These are phyloP conservation scores for Pseudocercospora crystallina DNA, from an alignment of 2,329 filamentous ascomycete species.

Conservation along the genomic window DNA sequence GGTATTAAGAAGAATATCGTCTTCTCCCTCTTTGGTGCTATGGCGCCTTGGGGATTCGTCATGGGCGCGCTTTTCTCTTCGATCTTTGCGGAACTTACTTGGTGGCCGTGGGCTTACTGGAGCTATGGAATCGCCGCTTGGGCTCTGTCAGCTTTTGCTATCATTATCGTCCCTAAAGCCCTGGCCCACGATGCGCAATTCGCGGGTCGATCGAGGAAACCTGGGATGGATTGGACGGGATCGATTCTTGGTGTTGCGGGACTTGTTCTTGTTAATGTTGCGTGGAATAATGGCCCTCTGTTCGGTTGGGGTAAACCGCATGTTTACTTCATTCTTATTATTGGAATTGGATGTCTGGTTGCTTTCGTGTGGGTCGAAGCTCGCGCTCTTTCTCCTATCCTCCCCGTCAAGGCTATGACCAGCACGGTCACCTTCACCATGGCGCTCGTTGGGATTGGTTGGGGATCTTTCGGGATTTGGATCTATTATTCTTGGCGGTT, in stretches of 20 bases:
- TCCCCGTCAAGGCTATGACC: constrained; percentile 30
- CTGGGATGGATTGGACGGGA: constrained; percentile 30
- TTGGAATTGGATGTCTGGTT: constrained; percentile 30
- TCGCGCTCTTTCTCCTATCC: constrained; percentile 23
- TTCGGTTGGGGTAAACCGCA: constrained; percentile 33
- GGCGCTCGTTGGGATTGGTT: constrained; percentile 31
- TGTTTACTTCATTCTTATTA: constrained; percentile 32
- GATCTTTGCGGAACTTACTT: constrained; percentile 35
- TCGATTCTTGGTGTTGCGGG: constrained; percentile 31
- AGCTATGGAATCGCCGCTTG: constrained; percentile 30
- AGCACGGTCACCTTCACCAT: constrained; percentile 30
- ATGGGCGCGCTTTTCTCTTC: constrained; percentile 36
- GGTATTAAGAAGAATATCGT: constrained; percentile 41
- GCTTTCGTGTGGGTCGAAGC: constrained; percentile 34
- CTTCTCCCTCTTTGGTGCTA: constrained; percentile 39
- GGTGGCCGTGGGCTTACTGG: constrained; percentile 39
- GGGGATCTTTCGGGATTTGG: constrained; percentile 39
- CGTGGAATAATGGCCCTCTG: constrained; percentile 36
- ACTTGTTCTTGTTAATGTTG: constrained; percentile 35
- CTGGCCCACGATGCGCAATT: constrained; percentile 23
- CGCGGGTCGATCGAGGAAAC: constrained; percentile 11
- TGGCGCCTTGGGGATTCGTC: constrained; percentile 38
- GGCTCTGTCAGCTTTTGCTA: constrained; percentile 23
- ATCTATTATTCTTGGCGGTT: constrained; percentile 35
- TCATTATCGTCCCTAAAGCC: constrained; percentile 30